Base-by-base conservation (phyloP, 495 filamentous ascomycete genomes). In the Podospora sp. region DNA sequence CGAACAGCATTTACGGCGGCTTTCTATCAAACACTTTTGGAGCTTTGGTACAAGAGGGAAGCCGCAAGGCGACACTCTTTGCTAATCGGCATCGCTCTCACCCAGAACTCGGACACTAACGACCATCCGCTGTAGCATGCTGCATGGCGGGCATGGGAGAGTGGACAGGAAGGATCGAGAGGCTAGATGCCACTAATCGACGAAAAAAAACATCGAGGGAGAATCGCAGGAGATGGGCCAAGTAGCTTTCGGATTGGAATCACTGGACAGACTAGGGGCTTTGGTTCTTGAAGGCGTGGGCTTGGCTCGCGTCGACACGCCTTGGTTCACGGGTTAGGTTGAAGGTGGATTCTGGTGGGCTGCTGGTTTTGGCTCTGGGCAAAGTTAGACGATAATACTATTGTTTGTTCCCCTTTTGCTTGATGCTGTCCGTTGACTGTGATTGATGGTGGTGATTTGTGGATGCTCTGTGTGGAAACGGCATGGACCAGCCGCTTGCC, bases 1-100 rank as follows among this genome's bases (percentile, higher is more conserved):
- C 66, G 62, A 65, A 68, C 65, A 66, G 65, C 21, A 33, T 40
- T 4, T 14, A 20, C 8, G 33, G 24, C 60, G 22, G 46, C 40
- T 16, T 46, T 25, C 25, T 24, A 62, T 26, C 60, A 46, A 46
- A 46, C 40, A 46, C 33, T 62, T 49, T 62, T 62, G 36, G 36
- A 46, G 36, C n/a, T 24, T 46, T 51, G 21, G 60, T 25, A 29
- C 36, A 40, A 46, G 60, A 62, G 35, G 29, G 29, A 33, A 6
- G 40, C 40, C 12, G 11, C 40, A 14, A 18, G 40, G 40, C 40
- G 5, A 46, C 3, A 50, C 22, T 27, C 60, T 62, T 62, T 18
- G 60, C 25, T 21, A 62, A 50, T 25, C 35, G 40, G 40, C 40
- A 46, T 46, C 40, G 16, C 40, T 46, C 40, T 46, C 40, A 11